phyloP scores from a whole-genome alignment of 495 filamentous ascomycete genomes.

The Recurvomyces mirabilis region DNA sequence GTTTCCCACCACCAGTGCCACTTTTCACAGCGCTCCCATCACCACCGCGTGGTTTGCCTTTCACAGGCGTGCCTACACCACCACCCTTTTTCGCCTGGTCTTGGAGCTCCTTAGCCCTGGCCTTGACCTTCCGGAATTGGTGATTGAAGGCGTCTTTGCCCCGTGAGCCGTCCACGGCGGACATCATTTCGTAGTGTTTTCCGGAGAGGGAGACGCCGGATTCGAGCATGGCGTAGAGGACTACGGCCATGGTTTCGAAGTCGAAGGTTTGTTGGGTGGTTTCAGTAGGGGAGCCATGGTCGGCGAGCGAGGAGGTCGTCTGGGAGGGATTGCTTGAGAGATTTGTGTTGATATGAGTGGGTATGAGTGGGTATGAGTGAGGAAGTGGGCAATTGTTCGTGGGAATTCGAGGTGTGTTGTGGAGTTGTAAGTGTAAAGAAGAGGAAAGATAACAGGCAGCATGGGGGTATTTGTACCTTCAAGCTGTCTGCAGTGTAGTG shows the following conservation, averaged over 20 bases:
- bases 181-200: constrained; percentile 1
- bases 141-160: constrained; percentile 2
- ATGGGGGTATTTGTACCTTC: too few relatives aligned
- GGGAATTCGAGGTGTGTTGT: too few relatives aligned
- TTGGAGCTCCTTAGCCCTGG: constrained; percentile 1
- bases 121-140: constrained; percentile 8
- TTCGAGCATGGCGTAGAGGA: neutral
- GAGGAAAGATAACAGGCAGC: too few relatives aligned
- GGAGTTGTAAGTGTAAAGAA: too few relatives aligned
- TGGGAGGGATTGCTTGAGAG: neutral
- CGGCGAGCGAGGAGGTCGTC: too few relatives aligned
- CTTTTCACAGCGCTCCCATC: too few relatives aligned
- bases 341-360: neutral
- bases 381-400: too few relatives aligned
- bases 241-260: constrained; percentile 8
- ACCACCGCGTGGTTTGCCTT: neutral
- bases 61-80: neutral
- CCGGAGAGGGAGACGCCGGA: neutral
- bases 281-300: too few relatives aligned
- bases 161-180: neutral
- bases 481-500: too few relatives aligned
- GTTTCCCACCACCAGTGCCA: neutral
- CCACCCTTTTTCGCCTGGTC: neutral
- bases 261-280: constrained; percentile 4
- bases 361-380: too few relatives aligned